Base-by-base conservation (phyloP, 2,329 filamentous ascomycete species). In the Clonostachys byssicola region DNA sequence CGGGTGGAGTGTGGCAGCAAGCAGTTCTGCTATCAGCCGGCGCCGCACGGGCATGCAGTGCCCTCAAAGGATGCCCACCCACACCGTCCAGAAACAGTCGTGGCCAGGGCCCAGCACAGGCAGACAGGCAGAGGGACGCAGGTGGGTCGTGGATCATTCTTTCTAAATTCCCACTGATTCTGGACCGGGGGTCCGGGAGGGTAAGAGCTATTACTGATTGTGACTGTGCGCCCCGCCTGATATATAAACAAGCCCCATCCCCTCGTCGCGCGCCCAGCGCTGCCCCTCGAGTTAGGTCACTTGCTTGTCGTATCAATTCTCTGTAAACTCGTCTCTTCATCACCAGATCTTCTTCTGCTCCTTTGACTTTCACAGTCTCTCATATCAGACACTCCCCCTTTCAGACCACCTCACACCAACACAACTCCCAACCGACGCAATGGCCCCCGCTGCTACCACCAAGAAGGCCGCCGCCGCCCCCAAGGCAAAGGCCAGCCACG, bases 181-280 rank as follows among this genome's bases (percentile, higher is more conserved):
- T 39, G 36, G 36, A 39, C 36, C 36, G 36, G 36, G 36, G 36
- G 14, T 39, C 36, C 14, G n/a, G 17, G 36, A 39, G 36, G 36
- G 36, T n/a, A 39, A 39, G 36, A 39, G 36, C 44, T 40, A 20
- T 46, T 75, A 78, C 74, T 79, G 75, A 79, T 80, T 79, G 75
- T 70, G 72, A 64, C 70, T 66, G 68, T 71, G 65, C 68, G 68
- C 50, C 70, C 72, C 71, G 75, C 75, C 74, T 70, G 68, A 71
- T 73, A 81, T 82, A 82, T 81, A 81, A 82, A 79, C 73, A 77
- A 67, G 64, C 66, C 71, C 72, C 63, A 49, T 63, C 64, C 71
- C 71, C 70, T 67, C 47, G 49, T 47, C 69, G 61, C 75, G 74
- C 75, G 73, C 73, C 73, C 75, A 70, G 69, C 70, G 64, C 63